Evolutionary conservation across 495 filamentous ascomycete genomes (phyloP), one percentile per base, ranked within the genome.

Genomic region (Chaetomidium leptoderma): DNA sequence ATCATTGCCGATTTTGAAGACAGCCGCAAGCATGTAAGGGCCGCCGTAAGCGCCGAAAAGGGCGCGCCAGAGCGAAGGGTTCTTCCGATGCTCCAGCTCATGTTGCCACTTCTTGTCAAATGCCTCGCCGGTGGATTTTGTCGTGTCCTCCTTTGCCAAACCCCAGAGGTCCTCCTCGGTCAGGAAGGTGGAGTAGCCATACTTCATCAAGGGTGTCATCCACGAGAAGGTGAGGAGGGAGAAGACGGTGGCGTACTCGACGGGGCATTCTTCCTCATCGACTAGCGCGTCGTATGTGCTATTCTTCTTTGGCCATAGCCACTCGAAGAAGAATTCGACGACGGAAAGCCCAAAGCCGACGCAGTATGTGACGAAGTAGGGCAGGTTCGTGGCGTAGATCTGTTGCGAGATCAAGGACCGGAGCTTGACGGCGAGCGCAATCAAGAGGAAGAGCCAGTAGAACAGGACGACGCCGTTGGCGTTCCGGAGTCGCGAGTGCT

Each of bases 191-290:
- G 86, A 88, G 72, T 99, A 97, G 17, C 95, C 95, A 73, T 86
- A 85, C 64, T 86, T 91, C 95, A 99, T 99, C 82, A 97, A 73
- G 16, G 92, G 91, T 0, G 95, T 99, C 90, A 99, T 96, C 95
- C 95, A 99, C 55, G 88, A 83, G 69, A 99, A 99, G 10, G 92
- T 95, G 30, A 99, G 82, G 37, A 89, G 83, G 10, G 92, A 96
- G 74, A 97, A 97, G 44, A 97, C 79, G 53, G 92, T 90, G 23
- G 95, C 91, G 74, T 95, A 95, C 76, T 97, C 92, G 33, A 87
- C 85, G 0, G 95, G 95, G 63, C 93, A 97, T 75, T 97, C 92
- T 56, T 91, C 89, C 42, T 78, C 74, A 53, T 93, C 90, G n/a
- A 86, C 84, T 55, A 97, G 69, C 2, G 83, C 87, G 66, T 91